phyloP scores from a whole-genome alignment of 2,329 filamentous ascomycete genomes.

The Exutisphaerella laricina region DNA sequence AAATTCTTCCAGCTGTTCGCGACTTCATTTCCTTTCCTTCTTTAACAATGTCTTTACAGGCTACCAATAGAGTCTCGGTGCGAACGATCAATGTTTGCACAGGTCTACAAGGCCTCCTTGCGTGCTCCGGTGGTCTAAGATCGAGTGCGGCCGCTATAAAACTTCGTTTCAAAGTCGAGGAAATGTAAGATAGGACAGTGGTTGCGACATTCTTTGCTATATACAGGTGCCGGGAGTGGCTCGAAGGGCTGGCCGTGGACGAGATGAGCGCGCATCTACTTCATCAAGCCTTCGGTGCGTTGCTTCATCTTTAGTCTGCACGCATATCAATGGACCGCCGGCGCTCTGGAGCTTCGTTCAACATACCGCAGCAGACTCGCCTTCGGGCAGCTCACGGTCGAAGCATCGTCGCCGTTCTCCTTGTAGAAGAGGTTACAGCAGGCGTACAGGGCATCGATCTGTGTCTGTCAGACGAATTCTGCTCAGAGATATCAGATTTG shows the following conservation, averaged over 20 bases:
- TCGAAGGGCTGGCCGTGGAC: not conserved
- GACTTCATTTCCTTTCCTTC: conserved; percentile 33
- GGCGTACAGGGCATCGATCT: conserved; percentile 83
- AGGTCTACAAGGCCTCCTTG: conserved; percentile 70
- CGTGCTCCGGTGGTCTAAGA: conserved; percentile 99
- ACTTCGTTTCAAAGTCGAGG: conserved; percentile 46
- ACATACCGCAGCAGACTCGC: conserved; percentile 61
- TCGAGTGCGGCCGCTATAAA: conserved; percentile 51
- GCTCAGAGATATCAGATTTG: not conserved
- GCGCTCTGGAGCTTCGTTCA: too few relatives aligned
- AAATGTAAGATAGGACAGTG: conserved; percentile 38
- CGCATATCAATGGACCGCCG: too few relatives aligned
- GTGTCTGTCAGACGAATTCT: conserved; percentile 27
- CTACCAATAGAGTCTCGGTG: conserved; percentile 99
- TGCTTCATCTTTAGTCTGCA: conserved; percentile 76
- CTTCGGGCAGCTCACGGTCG: conserved; percentile 79
- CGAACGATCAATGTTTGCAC: conserved; percentile 88
- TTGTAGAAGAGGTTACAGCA: conserved; percentile 90
- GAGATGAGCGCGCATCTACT: too few relatives aligned
- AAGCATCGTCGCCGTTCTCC: conserved; percentile 68
- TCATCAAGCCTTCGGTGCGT: conserved; percentile 44
- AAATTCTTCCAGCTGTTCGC: not conserved
- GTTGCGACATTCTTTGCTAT: conserved; percentile 33
- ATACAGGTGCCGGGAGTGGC: not conserved
- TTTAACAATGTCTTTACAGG: conserved; percentile 68